phyloP scores from a whole-genome alignment of 768 basidiomycete genomes.

The Leccinum longicurvipes region DNA sequence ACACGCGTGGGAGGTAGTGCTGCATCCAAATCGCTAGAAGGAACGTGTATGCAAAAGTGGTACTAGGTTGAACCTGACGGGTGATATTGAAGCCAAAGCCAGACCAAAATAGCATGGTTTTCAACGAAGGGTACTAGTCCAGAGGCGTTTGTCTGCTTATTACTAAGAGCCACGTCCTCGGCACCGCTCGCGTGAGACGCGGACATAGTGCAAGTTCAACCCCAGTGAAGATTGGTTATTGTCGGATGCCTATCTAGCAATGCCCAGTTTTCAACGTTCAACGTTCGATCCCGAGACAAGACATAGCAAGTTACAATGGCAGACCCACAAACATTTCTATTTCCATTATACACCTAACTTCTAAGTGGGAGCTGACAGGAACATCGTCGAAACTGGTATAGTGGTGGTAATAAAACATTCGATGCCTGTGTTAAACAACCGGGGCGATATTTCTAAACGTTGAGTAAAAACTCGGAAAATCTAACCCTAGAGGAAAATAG shows the following conservation, averaged over 20 bases:
- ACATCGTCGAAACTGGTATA: conserved; percentile 1
- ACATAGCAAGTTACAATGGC: not conserved
- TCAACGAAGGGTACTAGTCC: too few relatives aligned
- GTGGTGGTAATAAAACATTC: conserved; percentile 15
- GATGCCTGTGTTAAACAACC: conserved; percentile 19
- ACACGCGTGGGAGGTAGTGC: not conserved
- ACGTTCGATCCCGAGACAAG: not conserved
- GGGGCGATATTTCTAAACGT: conserved; percentile 15
- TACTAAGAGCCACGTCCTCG: not conserved
- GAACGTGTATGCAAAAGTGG: not conserved
- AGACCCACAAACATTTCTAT: not conserved
- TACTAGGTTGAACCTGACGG: too few relatives aligned
- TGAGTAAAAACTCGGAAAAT: conserved; percentile 17
- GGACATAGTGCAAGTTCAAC: not conserved
- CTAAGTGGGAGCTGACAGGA: not conserved
- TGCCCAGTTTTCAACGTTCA: too few relatives aligned
- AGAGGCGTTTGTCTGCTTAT: not conserved
- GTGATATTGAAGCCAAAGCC: too few relatives aligned
- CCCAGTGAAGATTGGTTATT: too few relatives aligned
- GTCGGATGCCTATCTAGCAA: too few relatives aligned
- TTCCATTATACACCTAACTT: not conserved
- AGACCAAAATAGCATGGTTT: too few relatives aligned
- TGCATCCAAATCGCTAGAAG: not conserved
- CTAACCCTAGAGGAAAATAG: not conserved
- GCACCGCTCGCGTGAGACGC: not conserved